Evolutionary conservation across 2,329 filamentous ascomycete genomes (phyloP).

Genomic region (Colletotrichum tamarilloi): DNA sequence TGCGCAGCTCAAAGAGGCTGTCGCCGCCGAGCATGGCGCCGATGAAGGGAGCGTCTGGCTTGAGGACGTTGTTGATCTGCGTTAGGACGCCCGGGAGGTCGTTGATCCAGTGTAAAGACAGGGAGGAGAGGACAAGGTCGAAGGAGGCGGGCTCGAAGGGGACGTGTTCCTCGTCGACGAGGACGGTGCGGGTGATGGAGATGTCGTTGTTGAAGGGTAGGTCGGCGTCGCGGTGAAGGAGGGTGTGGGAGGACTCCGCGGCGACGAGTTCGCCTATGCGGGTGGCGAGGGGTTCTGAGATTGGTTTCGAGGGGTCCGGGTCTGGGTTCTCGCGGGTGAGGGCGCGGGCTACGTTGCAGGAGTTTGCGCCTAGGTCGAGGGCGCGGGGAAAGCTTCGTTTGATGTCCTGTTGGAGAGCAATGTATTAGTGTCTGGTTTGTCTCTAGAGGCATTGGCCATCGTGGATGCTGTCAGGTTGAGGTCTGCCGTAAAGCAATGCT

Average conservation of each 20-base stretch:
- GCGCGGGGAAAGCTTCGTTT: conserved; percentile 86
- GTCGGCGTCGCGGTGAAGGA: conserved; percentile 84
- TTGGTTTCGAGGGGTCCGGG: conserved; percentile 64
- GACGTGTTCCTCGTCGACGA: conserved; percentile 81
- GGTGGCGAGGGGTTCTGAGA: conserved; percentile 73
- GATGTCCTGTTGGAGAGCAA: conserved; percentile 75
- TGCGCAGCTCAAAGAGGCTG: conserved; percentile 91
- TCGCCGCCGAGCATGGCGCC: conserved; percentile 98
- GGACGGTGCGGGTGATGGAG: conserved; percentile 77
- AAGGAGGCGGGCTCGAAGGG: conserved; percentile 83
- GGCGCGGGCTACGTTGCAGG: conserved; percentile 90
- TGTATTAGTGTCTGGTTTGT: background rate
- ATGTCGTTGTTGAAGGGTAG: conserved; percentile 80
- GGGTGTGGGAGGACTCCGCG: conserved; percentile 80
- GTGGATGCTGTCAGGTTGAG: too few species aligned
- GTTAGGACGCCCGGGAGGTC: conserved; percentile 87
- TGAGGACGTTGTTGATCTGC: conserved; percentile 87
- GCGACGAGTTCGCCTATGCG: conserved; percentile 82
- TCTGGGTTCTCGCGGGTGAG: conserved; percentile 78
- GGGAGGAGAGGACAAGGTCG: conserved; percentile 88
- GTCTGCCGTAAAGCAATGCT: too few species aligned
- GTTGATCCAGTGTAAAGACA: conserved; percentile 97
- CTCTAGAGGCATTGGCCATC: background rate
- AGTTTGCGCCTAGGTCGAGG: conserved; percentile 94
- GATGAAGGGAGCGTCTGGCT: conserved; percentile 91